Evolutionary conservation across 2,329 filamentous ascomycete species (phyloP).

Genomic region (Aureobasidium sp.): DNA sequence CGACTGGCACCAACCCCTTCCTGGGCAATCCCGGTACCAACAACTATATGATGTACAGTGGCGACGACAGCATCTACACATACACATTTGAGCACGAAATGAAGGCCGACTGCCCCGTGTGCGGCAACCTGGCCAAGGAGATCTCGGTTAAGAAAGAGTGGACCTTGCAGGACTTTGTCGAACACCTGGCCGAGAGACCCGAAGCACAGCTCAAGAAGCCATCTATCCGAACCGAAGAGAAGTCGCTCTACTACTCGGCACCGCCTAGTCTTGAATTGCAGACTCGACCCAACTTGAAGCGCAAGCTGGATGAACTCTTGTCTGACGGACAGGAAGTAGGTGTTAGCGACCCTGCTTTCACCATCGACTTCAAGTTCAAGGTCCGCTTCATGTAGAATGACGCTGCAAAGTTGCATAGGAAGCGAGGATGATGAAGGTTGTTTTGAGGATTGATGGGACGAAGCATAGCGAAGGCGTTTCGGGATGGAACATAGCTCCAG

Average conservation of each 20-base stretch:
- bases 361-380: conserved; percentile 58
- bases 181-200: conserved; percentile 70
- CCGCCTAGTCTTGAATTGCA: conserved; percentile 75
- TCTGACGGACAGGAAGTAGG: conserved; percentile 77
- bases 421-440: not conserved
- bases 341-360: conserved; percentile 84
- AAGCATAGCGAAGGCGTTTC: conserved; percentile 10
- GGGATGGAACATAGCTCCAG: not conserved
- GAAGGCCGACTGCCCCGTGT: conserved; percentile 92
- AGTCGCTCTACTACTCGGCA: conserved; percentile 83
- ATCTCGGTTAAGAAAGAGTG: conserved; percentile 60
- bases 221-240: conserved; percentile 69
- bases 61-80: conserved; percentile 91
- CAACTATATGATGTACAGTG: conserved; percentile 99
- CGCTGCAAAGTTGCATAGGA: not conserved
- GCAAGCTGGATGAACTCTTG: conserved; percentile 69
- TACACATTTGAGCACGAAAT: conserved; percentile 94
- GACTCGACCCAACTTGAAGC: conserved; percentile 72
- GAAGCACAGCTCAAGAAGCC: conserved; percentile 93
- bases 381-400: conserved; percentile 35
- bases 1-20: conserved; percentile 70
- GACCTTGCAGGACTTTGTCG: conserved; percentile 77
- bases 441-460: not conserved
- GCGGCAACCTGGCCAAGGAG: conserved; percentile 71
- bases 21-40: conserved; percentile 63